These are phyloP conservation scores for Tricholoma matsutake DNA, from an alignment of 768 basidiomycete species.

Conservation along the genomic window DNA sequence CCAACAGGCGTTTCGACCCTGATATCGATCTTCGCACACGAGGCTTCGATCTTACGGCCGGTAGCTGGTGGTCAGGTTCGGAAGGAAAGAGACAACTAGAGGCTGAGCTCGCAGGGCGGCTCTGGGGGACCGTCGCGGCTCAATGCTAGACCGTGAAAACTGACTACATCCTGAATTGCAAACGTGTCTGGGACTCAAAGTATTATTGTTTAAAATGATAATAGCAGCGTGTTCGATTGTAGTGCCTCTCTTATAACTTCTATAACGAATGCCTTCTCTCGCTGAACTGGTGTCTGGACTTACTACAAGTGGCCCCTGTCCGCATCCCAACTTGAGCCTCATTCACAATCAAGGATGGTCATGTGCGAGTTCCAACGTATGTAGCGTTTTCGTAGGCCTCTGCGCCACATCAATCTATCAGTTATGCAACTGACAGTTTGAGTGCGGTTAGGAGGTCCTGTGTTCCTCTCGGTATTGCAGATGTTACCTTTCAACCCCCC, in stretches of 20 bases:
- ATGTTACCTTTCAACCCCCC: no score
- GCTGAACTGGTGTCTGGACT: neutral
- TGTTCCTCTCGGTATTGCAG: no score
- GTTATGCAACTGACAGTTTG: no score
- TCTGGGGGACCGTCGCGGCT: slow-evolving; percentile 7
- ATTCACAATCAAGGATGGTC: no score
- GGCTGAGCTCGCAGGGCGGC: slow-evolving; percentile 16
- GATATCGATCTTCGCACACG: slow-evolving; percentile 14
- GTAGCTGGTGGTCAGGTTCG: slow-evolving; percentile 16
- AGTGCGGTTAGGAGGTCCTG: no score
- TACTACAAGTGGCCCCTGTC: no score
- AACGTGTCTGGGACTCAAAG: neutral
- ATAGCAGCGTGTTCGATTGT: neutral
- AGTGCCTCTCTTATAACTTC: neutral
- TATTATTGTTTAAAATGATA: neutral
- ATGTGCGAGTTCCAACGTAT: no score
- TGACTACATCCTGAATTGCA: neutral
- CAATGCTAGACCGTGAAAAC: neutral
- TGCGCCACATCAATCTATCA: no score
- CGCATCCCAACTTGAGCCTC: no score
- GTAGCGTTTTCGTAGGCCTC: no score
- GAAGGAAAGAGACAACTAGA: slow-evolving; percentile 16
- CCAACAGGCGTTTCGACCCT: slow-evolving; percentile 14
- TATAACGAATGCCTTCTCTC: neutral
- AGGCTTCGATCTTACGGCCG: slow-evolving; percentile 12